These are phyloP conservation scores for Takashimella tepidaria DNA, from an alignment of 1,284 basidiomycete species.

Conservation along the genomic window DNA sequence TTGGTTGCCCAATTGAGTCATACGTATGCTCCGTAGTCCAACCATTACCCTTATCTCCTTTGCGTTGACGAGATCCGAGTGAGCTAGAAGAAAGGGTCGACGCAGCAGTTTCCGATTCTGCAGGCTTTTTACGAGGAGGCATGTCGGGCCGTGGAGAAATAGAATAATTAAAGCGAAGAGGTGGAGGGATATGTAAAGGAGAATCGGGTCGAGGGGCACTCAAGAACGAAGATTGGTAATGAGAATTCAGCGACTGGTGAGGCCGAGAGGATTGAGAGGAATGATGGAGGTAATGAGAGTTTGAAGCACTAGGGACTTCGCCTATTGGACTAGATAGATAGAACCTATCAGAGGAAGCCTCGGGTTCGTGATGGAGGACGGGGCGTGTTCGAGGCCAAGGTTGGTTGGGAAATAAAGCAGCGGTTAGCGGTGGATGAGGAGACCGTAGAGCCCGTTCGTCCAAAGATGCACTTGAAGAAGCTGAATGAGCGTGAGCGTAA, in stretches of 20 bases:
- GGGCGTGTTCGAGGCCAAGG: slow-evolving; percentile 14
- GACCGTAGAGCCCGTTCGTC: slow-evolving; percentile 36
- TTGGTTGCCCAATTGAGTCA: slow-evolving; percentile 39
- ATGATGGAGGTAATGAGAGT: background rate
- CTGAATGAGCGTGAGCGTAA: background rate
- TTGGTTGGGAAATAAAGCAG: slow-evolving; percentile 19
- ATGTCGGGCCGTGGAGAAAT: slow-evolving; percentile 29
- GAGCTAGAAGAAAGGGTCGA: slow-evolving; percentile 8
- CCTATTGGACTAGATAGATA: slow-evolving; percentile 17
- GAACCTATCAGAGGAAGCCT: slow-evolving; percentile 7
- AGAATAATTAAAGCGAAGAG: slow-evolving; percentile 41
- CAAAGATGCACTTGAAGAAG: background rate
- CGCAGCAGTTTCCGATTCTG: slow-evolving; percentile 2
- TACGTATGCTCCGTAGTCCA: slow-evolving; percentile 45
- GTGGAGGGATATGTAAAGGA: slow-evolving; percentile 37
- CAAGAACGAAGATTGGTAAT: slow-evolving; percentile 3
- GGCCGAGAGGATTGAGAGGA: slow-evolving; percentile 1
- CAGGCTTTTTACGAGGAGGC: slow-evolving; percentile 37
- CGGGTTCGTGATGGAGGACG: slow-evolving; percentile 5
- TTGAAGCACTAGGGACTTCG: slow-evolving; percentile 6
- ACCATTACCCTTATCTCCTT: slow-evolving; percentile 24
- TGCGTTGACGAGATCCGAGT: slow-evolving; percentile 10
- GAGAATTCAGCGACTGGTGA: background rate
- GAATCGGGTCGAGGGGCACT: slow-evolving; percentile 15
- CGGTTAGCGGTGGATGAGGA: slow-evolving; percentile 42